These are phyloP conservation scores for Apiotrichum akiyoshidainum DNA, from an alignment of 1,284 basidiomycete genomes.

Conservation along the genomic window DNA sequence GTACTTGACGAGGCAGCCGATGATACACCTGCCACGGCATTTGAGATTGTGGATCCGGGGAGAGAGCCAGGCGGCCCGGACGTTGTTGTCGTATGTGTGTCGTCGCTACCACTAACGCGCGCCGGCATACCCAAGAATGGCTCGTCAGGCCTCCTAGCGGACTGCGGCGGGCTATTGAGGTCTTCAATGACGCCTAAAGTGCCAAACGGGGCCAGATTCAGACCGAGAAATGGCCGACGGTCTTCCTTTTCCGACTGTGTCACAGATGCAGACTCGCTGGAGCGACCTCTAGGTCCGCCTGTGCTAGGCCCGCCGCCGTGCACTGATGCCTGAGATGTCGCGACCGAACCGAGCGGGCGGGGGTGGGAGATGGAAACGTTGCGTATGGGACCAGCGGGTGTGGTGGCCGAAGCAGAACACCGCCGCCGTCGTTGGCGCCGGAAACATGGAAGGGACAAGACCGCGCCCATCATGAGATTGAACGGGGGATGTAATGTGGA, in stretches of 20 bases:
- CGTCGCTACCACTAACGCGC: too few species aligned
- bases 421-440: conserved; percentile 3
- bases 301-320: not conserved
- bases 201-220: too few species aligned
- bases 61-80: too few species aligned
- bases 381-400: not conserved
- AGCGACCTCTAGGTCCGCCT: not conserved
- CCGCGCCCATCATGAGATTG: conserved; percentile 8
- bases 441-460: conserved; percentile 10
- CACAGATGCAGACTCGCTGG: not conserved
- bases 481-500: not conserved
- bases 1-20: too few species aligned
- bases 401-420: not conserved
- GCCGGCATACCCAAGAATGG: too few species aligned
- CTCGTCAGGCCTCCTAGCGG: too few species aligned
- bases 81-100: too few species aligned
- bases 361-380: conserved; percentile 1
- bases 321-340: not conserved
- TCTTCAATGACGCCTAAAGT: too few species aligned
- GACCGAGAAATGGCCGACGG: too few species aligned
- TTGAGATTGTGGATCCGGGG: too few species aligned
- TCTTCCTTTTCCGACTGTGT: not conserved
- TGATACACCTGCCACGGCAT: too few species aligned
- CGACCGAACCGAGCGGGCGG: not conserved
- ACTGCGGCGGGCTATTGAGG: too few species aligned